Conservation (phyloP, 495 filamentous ascomycete species). For the Daldinia bambusicola region DNA sequence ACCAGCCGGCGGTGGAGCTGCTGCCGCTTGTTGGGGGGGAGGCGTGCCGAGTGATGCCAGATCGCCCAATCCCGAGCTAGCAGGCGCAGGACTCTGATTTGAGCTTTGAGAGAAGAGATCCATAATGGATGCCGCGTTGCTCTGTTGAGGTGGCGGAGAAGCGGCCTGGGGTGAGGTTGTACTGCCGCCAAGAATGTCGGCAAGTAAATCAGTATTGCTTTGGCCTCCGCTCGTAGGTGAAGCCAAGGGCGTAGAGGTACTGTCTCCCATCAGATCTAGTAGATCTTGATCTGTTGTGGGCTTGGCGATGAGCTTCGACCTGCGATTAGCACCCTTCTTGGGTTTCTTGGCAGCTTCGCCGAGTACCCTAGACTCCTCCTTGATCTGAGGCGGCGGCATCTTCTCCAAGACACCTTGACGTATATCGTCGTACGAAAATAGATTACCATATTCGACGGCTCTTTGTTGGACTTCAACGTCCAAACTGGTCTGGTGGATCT, state of each 20-base stretch:
- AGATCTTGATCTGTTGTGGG: constrained; percentile 85
- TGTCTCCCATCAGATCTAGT: constrained; percentile 91
- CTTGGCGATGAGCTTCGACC: constrained; percentile 77
- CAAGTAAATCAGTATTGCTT: constrained; percentile 86
- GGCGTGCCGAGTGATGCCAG: constrained; percentile 60
- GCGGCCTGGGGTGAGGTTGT: constrained; percentile 63
- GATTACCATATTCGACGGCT: constrained; percentile 91
- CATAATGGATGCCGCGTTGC: constrained; percentile 83
- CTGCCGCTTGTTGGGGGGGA: constrained; percentile 56
- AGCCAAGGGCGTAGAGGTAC: constrained; percentile 58
- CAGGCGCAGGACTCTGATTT: constrained; percentile 52
- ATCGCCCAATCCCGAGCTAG: constrained; percentile 60
- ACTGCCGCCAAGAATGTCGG: constrained; percentile 83
- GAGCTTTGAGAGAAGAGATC: constrained; percentile 71
- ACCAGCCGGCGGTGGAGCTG: constrained; percentile 57
- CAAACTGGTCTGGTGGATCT: constrained; percentile 78
- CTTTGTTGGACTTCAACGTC: constrained; percentile 97
- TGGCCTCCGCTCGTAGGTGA: constrained; percentile 70
- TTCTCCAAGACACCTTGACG: constrained; percentile 91
- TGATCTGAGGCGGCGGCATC: constrained; percentile 97
- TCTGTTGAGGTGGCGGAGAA: constrained; percentile 61
- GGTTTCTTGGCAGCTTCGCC: constrained; percentile 87
- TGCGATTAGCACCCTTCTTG: constrained; percentile 76
- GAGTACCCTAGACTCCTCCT: constrained; percentile 88
- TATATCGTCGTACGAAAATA: constrained; percentile 89